Conservation (phyloP, 192 early-diverging fungal genomes). For the Gamsiella multidivaricata region DNA sequence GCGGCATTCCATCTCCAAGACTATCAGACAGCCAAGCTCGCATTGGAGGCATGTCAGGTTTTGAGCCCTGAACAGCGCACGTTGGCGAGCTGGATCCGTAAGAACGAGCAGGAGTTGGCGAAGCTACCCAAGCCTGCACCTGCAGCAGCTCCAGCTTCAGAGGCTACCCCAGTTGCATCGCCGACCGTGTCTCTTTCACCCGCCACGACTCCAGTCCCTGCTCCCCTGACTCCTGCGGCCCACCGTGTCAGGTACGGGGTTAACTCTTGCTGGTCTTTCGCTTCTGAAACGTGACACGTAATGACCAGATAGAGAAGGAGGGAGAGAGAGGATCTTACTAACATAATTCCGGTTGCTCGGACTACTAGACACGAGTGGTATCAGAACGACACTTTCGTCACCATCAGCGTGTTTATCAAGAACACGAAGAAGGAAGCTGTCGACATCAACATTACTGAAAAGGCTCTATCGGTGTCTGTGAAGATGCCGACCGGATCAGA, state of each 20-base stretch:
- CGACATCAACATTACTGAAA: slow-evolving; percentile 70
- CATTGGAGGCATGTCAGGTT: slow-evolving; percentile 57
- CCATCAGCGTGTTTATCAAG: slow-evolving; percentile 92
- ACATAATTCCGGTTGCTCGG: neutral
- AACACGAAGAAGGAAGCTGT: slow-evolving; percentile 79
- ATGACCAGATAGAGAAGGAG: too few relatives aligned
- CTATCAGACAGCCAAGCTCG: slow-evolving; percentile 70
- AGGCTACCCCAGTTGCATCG: slow-evolving; percentile 14
- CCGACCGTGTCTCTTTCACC: slow-evolving; percentile 12
- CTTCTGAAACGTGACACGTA: too few relatives aligned
- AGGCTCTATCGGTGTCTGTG: slow-evolving; percentile 78
- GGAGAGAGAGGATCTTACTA: too few relatives aligned
- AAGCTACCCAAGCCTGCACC: slow-evolving; percentile 47
- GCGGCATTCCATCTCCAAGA: slow-evolving; percentile 65
- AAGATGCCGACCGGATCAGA: slow-evolving; percentile 88
- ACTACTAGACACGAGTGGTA: slow-evolving; percentile 92
- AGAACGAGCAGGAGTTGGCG: slow-evolving; percentile 67
- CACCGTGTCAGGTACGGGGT: slow-evolving; percentile 52
- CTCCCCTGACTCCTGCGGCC: slow-evolving; percentile 24
- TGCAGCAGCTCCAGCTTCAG: slow-evolving; percentile 10
- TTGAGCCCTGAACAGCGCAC: slow-evolving; percentile 60
- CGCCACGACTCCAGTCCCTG: slow-evolving; percentile 27
- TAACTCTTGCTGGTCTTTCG: too few relatives aligned
- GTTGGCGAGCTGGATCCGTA: slow-evolving; percentile 63
- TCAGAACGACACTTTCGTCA: slow-evolving; percentile 92